phyloP scores from a whole-genome alignment of 176 grass and related monocot species.

The Dactylis glomerata region DNA sequence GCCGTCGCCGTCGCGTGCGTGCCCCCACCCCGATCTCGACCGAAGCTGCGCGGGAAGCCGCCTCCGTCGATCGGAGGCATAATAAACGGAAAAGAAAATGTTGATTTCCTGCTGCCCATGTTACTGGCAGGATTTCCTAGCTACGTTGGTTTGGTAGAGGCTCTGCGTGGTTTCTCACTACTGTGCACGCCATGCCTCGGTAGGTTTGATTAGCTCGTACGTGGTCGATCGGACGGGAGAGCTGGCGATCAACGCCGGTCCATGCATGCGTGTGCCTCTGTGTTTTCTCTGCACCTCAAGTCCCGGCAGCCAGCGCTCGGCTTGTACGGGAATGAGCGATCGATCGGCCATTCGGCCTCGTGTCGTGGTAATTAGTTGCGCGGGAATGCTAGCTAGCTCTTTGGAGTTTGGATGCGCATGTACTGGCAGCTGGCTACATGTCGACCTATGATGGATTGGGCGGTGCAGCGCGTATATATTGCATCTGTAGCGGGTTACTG shows the following conservation, averaged over 20 bases:
- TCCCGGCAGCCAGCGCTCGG: background rate
- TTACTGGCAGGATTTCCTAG: background rate
- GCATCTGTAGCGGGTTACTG: background rate
- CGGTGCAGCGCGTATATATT: background rate
- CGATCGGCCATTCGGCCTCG: too few relatives aligned
- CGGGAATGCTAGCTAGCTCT: too few relatives aligned
- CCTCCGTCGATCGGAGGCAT: too few relatives aligned
- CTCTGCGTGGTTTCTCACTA: background rate
- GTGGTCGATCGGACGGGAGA: too few relatives aligned
- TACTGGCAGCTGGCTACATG: background rate
- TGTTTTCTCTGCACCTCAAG: background rate
- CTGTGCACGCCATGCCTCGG: background rate
- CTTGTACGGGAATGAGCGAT: background rate
- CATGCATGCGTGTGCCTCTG: background rate
- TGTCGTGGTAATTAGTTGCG: background rate
- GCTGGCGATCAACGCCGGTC: background rate
- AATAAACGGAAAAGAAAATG: background rate
- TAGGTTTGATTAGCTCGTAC: background rate
- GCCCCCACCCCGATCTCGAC: background rate
- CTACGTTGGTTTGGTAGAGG: background rate
- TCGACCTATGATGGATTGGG: background rate
- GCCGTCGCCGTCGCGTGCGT: conserved; percentile 4
- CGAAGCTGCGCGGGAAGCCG: background rate
- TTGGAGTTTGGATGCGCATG: background rate
- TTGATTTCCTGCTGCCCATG: background rate